These are phyloP conservation scores for Hansenula sp. DNA, from an alignment of 1,139 yeast species.

Conservation along the genomic window DNA sequence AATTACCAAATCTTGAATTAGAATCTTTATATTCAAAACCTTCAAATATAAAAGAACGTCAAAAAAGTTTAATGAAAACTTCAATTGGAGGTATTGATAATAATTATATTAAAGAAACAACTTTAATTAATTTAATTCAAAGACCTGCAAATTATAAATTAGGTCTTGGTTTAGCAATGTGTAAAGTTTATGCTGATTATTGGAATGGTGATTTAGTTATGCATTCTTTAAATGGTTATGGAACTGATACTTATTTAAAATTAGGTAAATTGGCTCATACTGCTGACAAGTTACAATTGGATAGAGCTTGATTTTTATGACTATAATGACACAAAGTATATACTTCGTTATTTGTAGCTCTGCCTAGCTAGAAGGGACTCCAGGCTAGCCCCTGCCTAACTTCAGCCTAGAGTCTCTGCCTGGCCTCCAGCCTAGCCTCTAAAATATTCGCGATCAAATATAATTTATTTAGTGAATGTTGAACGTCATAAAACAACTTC, in stretches of 20 bases:
- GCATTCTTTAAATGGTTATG: constrained; percentile 84
- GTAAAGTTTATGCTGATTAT: constrained; percentile 88
- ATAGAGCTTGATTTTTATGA: constrained; percentile 47
- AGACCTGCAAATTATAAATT: constrained; percentile 71
- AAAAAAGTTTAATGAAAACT: constrained; percentile 16
- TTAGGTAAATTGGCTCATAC: constrained; percentile 74
- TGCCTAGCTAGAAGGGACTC: too few relatives aligned
- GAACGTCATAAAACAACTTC: too few relatives aligned
- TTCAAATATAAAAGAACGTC: not conserved
- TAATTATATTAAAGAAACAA: constrained; percentile 29
- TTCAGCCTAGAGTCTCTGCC: too few relatives aligned
- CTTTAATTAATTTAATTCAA: constrained; percentile 51
- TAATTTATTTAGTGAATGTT: too few relatives aligned
- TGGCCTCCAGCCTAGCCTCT: too few relatives aligned
- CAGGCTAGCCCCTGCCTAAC: too few relatives aligned
- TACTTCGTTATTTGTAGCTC: not conserved
- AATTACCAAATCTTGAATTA: constrained; percentile 49
- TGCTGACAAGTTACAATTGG: constrained; percentile 62
- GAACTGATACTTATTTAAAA: constrained; percentile 80
- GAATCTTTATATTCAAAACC: constrained; percentile 3
- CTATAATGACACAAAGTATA: not conserved
- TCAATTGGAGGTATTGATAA: constrained; percentile 25
- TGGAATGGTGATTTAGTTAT: constrained; percentile 90
- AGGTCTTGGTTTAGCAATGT: constrained; percentile 89
- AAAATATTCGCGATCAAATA: not conserved